Conservation (phyloP, 1,284 basidiomycete genomes). For the Rhodotorula sp. region DNA sequence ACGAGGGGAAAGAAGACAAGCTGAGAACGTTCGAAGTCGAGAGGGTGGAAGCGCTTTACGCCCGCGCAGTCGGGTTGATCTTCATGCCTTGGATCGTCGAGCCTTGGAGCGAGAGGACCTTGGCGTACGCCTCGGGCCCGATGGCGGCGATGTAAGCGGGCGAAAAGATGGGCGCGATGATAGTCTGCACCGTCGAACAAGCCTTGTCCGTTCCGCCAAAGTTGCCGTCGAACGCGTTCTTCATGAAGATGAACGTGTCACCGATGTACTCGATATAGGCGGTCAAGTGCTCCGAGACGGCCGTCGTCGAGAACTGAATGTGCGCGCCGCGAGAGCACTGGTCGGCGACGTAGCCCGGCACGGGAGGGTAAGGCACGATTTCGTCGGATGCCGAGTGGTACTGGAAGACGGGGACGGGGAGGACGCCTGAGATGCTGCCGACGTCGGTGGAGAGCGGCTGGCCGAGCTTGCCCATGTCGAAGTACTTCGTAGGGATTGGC, state of each 20-base stretch:
- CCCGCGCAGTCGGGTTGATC: neutral
- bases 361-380: constrained; percentile 2
- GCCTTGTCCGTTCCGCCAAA: neutral
- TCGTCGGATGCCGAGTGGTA: constrained; percentile 3
- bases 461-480: neutral
- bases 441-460: neutral
- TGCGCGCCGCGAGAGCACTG: constrained; percentile 10
- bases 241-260: constrained; percentile 8
- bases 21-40: too few relatives aligned
- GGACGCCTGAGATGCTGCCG: neutral
- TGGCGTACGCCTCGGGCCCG: neutral
- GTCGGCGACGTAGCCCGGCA: neutral
- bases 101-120: neutral
- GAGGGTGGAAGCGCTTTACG: too few relatives aligned
- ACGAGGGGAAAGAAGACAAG: too few relatives aligned
- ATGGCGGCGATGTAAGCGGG: neutral
- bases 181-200: neutral
- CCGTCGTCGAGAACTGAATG: neutral
- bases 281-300: neutral
- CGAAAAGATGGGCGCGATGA: neutral
- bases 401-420: constrained; percentile 1
- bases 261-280: constrained; percentile 1
- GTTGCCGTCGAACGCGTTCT: constrained; percentile 2
- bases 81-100: neutral
- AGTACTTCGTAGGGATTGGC: neutral